phyloP scores from a whole-genome alignment of 805 yeast species.

The Cyberlindnera misumaiensis region DNA sequence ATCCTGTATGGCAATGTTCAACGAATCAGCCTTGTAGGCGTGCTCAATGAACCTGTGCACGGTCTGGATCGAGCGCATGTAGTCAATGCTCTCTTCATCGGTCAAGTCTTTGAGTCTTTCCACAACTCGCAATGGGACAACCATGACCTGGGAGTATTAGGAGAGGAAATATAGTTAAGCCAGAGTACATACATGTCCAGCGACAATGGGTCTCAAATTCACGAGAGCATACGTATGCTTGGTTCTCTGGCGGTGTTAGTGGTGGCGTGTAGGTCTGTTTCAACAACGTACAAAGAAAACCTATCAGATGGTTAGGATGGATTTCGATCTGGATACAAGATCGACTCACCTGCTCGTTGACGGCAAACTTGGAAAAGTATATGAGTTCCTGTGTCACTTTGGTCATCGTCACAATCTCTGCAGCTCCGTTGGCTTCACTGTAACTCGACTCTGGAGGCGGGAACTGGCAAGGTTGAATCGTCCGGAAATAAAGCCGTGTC shows the following conservation, averaged over 20 bases:
- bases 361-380: constrained; percentile 46
- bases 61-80: constrained; percentile 66
- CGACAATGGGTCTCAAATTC: constrained; percentile 84
- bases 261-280: not conserved
- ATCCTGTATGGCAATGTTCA: constrained; percentile 92
- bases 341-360: constrained; percentile 43
- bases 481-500: no score
- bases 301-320: constrained; percentile 1
- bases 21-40: constrained; percentile 69
- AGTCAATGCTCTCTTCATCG: constrained; percentile 67
- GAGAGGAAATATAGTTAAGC: constrained; percentile 4
- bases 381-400: constrained; percentile 17
- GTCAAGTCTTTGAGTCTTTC: constrained; percentile 63
- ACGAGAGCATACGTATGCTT: constrained; percentile 77
- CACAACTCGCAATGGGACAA: constrained; percentile 74
- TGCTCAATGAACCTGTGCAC: constrained; percentile 61
- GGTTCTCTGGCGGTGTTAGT: constrained; percentile 36
- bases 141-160: constrained; percentile 34
- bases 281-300: constrained; percentile 17
- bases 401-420: no score
- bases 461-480: no score
- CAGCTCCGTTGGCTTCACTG: no score
- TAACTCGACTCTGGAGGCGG: no score
- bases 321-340: not conserved
- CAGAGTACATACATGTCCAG: constrained; percentile 61